Base-by-base conservation (phyloP, 1,284 basidiomycete genomes). In the Ustilago bromivora region DNA sequence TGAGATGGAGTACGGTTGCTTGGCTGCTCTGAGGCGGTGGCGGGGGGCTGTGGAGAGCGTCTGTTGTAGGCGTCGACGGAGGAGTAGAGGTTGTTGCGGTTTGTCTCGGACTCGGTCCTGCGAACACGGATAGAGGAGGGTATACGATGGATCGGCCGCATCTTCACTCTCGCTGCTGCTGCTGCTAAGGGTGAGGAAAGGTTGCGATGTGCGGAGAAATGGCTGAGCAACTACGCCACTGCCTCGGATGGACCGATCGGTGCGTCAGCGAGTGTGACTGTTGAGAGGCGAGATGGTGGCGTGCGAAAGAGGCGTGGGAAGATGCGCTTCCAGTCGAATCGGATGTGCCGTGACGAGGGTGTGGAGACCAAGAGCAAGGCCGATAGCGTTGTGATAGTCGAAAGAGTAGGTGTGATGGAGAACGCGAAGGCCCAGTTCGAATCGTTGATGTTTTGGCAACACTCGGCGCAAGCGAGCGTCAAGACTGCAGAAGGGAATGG, bases 71-170 rank as follows among this genome's bases (percentile, higher is more conserved):
- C 32, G 15, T 76, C 61, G 1, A 68, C 65, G 1, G 72, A 70
- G 3, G 72, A 67, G 28, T 58, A 59, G n/a, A 60, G 23, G n/a
- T 35, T 36, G 43, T 62, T 59, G 35, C 64, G 46, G 4, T 51
- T 40, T 13, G 54, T 32, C 4, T 68, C 56, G 6, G 70, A 56
- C 1, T 77, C 66, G 23, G 55, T 52, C 8, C 75, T 57, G 36
- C 70, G 61, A 40, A 77, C 58, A 11, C 75, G 69, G 43, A 77
- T 73, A 13, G 75, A 77, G 13, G 70, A 72, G 10, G 75, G 75
- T 15, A 77, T 77, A 43, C 75, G 69, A 17, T 62, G 59, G 9
- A 71, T 51, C 4, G 63, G 63, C 40, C 35, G 57, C 66, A 68
- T 68, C 19, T 10, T 46, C 10, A 7, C 28, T 23, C 9, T 17